Evolutionary conservation across 2,329 filamentous ascomycete species (phyloP).

Genomic region (Diaporthe vaccinii): DNA sequence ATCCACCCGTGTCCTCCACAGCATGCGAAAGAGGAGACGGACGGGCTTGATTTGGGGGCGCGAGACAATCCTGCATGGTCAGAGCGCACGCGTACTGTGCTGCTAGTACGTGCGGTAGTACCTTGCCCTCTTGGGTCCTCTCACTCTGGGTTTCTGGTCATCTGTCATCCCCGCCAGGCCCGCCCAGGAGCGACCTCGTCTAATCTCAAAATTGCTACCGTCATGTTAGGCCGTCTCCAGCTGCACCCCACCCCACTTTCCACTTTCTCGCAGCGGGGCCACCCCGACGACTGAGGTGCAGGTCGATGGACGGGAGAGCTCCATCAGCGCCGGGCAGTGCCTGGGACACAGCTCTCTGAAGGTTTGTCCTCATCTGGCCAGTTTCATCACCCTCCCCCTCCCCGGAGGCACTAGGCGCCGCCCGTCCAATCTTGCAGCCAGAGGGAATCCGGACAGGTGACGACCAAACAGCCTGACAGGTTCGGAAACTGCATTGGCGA

Average conservation of each 20-base stretch:
- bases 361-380: slow-evolving; percentile 31
- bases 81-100: slow-evolving; percentile 26
- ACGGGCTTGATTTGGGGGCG: slow-evolving; percentile 20
- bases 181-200: slow-evolving; percentile 16
- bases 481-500: slow-evolving; percentile 14
- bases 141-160: slow-evolving; percentile 8
- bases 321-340: slow-evolving; percentile 6
- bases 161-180: slow-evolving; percentile 25
- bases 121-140: background rate
- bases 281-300: slow-evolving; percentile 15
- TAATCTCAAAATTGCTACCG: slow-evolving; percentile 33
- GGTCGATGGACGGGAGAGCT: slow-evolving; percentile 19
- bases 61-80: slow-evolving; percentile 18
- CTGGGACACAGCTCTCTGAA: slow-evolving; percentile 22
- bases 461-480: slow-evolving; percentile 17
- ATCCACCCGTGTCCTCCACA: background rate
- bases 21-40: background rate
- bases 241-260: slow-evolving; percentile 24
- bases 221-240: slow-evolving; percentile 29
- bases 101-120: background rate
- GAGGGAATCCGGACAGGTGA: slow-evolving; percentile 13
- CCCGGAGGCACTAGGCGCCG: slow-evolving; percentile 1
- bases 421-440: slow-evolving; percentile 26
- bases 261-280: slow-evolving; percentile 21
- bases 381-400: slow-evolving; percentile 18